Base-by-base conservation (phyloP, 2,329 filamentous ascomycete species). In the Davidsoniella australis region DNA sequence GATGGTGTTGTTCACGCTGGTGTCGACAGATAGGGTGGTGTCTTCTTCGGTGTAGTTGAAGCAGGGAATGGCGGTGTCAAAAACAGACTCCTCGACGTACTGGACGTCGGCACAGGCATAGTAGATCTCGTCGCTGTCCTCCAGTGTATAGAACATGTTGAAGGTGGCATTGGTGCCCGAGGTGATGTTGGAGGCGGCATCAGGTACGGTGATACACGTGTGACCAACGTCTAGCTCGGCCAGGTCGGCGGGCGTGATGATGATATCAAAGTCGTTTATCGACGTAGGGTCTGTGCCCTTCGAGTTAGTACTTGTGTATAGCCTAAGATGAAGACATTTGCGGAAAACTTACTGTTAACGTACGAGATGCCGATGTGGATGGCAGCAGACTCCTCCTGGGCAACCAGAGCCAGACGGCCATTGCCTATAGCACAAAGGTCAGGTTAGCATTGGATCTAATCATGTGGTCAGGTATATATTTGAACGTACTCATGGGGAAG, bases 361-460 rank as follows among this genome's bases (percentile, higher is more conserved):
- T 74, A 71, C 0, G 75, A 72, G 47, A 79, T 67, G 48, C 69
- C 66, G 17, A 79, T 64, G 46, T 70, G 66, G 20, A 76, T 61
- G 39, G 70, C 65, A 57, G 68, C 77, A 4, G 74, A 72, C 46
- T 76, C 71, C 52, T 76, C 70, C 41, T 77, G 73, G 17, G 72
- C 68, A 5, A 73, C 69, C 3, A 80, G 63, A 2, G 75, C 66
- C 12, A 80, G 64, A 42, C 68, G 64, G 10, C 73, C 76, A 49
- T 70, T 69, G 12, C 66, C 74, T 77, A 9, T 33, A 38, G 12
- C 9, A 37, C 6, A 5, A n/a, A 42, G 24, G 26, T 8, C 9
- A 7, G 5, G 20, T 23, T 23, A 33, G 12, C 24, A n/a, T 12
- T 14, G 10, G 17, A 2, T 18, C 24, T 29, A 9, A 12, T 33